Conservation (phyloP, 768 basidiomycete genomes). For the Hygrocybe punicea region DNA sequence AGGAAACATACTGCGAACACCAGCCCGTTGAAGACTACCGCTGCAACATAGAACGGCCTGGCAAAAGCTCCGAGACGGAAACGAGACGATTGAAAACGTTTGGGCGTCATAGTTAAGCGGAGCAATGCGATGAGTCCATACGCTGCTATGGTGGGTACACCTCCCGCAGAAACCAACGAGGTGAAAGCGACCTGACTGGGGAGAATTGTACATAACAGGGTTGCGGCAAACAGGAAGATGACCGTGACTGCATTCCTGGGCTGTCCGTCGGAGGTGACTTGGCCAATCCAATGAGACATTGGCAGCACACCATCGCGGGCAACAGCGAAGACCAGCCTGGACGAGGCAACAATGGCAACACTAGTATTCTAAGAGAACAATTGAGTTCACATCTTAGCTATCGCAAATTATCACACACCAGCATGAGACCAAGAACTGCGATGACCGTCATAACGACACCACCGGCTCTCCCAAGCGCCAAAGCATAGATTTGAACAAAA, state of each 20-base stretch:
- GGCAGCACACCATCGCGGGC: conserved; percentile 94
- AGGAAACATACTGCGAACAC: conserved; percentile 59
- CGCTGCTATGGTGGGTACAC: conserved; percentile 81
- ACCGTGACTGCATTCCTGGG: conserved; percentile 84
- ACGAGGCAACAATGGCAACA: conserved; percentile 83
- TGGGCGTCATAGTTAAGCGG: conserved; percentile 72
- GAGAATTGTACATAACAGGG: conserved; percentile 80
- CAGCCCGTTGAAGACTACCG: conserved; percentile 68
- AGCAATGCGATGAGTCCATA: conserved; percentile 80
- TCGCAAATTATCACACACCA: conserved; percentile 47
- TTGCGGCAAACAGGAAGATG: conserved; percentile 74
- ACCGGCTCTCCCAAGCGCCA: conserved; percentile 75
- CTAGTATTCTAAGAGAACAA: conserved; percentile 64
- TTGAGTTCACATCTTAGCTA: not conserved
- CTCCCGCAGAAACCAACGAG: conserved; percentile 83
- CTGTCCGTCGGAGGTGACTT: conserved; percentile 66
- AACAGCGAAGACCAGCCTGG: conserved; percentile 85
- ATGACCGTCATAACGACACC: conserved; percentile 87
- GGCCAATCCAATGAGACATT: conserved; percentile 75
- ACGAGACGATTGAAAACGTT: conserved; percentile 67
- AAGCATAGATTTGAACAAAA: conserved; percentile 82
- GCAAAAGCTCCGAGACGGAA: conserved; percentile 68
- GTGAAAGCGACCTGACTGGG: conserved; percentile 91
- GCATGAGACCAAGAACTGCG: conserved; percentile 77
- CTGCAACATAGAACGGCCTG: conserved; percentile 64